A percentile compares a stretch with the other conserved stretches of the same genome.
Evolutionary conservation across 768 basidiomycete species (phyloP).

Genomic region (Collybiopsis confluens): DNA sequence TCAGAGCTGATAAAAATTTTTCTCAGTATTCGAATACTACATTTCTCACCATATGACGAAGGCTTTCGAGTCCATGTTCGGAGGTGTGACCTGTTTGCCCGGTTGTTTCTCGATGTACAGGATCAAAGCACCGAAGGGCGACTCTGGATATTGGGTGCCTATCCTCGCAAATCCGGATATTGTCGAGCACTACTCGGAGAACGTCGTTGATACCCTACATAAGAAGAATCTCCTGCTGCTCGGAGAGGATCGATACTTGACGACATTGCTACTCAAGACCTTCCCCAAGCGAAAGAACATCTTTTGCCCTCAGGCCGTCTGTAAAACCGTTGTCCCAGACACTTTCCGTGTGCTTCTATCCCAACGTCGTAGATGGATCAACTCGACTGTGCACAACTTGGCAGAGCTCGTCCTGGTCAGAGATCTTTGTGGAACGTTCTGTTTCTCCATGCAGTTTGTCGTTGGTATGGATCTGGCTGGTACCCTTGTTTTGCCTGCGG

Average conservation of each 20-base stretch:
- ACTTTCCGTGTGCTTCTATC: constrained; percentile 91
- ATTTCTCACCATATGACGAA: constrained; percentile 99
- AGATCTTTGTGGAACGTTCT: constrained; percentile 99
- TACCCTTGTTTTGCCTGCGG: constrained; percentile 93
- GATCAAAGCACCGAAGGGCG: constrained; percentile 98
- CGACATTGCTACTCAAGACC: constrained; percentile 95
- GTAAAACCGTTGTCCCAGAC: constrained; percentile 98
- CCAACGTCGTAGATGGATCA: constrained; percentile 99
- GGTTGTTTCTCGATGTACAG: constrained; percentile 99
- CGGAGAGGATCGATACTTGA: constrained; percentile 98
- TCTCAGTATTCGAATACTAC: constrained; percentile 96
- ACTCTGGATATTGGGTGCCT: constrained; percentile 95
- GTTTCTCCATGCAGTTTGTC: constrained; percentile 99
- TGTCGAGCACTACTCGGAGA: constrained; percentile 98
- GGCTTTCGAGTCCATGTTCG: constrained; percentile 99
- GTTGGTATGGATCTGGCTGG: constrained; percentile 98
- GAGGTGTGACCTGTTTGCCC: constrained; percentile 98
- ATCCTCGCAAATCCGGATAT: constrained; percentile 98
- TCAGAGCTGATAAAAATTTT: constrained; percentile 9
- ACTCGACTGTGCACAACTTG: constrained; percentile 97
- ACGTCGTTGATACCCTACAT: constrained; percentile 98
- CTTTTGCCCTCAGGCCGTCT: constrained; percentile 98
- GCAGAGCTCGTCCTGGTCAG: constrained; percentile 93
- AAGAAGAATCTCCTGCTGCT: constrained; percentile 98
- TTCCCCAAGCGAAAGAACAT: constrained; percentile 99